Conservation (phyloP, 108 stramenopile genomes). For the Aurantiochytrium sp. region DNA sequence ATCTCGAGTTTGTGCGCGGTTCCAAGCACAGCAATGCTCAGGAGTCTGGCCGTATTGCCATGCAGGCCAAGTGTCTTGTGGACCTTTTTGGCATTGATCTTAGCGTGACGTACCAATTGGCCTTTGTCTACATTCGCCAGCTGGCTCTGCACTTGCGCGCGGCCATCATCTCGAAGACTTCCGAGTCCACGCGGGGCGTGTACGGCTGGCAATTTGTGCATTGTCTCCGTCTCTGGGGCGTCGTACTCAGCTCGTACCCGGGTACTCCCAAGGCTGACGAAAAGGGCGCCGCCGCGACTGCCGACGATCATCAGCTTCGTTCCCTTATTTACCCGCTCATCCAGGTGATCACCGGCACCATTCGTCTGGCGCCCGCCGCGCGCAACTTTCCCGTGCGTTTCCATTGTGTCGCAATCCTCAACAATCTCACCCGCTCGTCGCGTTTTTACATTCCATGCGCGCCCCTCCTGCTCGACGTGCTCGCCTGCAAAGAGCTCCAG, state of each 20-base stretch:
- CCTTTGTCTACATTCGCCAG: slow-evolving; percentile 95
- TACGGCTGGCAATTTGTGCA: slow-evolving; percentile 92
- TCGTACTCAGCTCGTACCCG: slow-evolving; percentile 70
- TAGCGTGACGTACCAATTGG: slow-evolving; percentile 88
- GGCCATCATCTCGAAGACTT: slow-evolving; percentile 80
- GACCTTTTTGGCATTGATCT: slow-evolving; percentile 84
- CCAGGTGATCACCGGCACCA: slow-evolving; percentile 75
- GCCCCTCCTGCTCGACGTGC: slow-evolving; percentile 64
- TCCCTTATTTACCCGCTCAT: slow-evolving; percentile 74
- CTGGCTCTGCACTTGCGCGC: slow-evolving; percentile 82
- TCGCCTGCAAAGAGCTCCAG: slow-evolving; percentile 71
- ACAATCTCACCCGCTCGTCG: slow-evolving; percentile 79
- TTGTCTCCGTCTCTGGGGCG: slow-evolving; percentile 84
- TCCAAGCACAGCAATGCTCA: slow-evolving; percentile 69
- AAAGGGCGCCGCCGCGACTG: slow-evolving; percentile 39
- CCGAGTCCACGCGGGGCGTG: slow-evolving; percentile 65
- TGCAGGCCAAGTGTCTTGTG: slow-evolving; percentile 88
- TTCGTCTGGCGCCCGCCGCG: slow-evolving; percentile 63
- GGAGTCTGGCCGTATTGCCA: slow-evolving; percentile 66
- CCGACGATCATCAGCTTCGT: slow-evolving; percentile 57
- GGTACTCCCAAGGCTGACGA: slow-evolving; percentile 37
- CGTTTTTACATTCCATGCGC: slow-evolving; percentile 79
- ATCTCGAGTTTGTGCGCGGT: slow-evolving; percentile 79
- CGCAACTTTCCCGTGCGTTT: slow-evolving; percentile 76
- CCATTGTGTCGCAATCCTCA: slow-evolving; percentile 76